Evolutionary conservation across 2,329 filamentous ascomycete genomes (phyloP).

Genomic region (Knufia petricola): DNA sequence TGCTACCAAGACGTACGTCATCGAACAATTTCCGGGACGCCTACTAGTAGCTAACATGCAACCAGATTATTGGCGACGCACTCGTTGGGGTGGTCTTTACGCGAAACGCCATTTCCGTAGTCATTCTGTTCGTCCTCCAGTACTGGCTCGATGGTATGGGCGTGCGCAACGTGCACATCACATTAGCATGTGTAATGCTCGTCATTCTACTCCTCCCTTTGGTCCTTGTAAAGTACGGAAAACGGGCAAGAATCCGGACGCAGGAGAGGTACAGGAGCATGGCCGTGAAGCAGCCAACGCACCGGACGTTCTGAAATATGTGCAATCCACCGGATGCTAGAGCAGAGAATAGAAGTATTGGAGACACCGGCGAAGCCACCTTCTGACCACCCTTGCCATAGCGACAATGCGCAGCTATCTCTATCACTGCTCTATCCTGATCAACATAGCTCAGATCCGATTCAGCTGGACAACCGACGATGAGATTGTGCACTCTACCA

Average conservation of each 20-base stretch:
- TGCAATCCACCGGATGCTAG: no score
- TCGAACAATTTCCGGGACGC: slow-evolving; percentile 1
- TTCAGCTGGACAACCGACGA: no score
- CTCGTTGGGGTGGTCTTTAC: slow-evolving; percentile 37
- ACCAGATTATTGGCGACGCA: slow-evolving; percentile 38
- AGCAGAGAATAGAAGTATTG: no score
- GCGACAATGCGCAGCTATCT: no score
- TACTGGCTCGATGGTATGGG: slow-evolving; percentile 34
- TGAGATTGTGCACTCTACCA: no score
- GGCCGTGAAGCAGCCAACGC: slow-evolving; percentile 25
- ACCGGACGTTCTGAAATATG: slow-evolving; percentile 15
- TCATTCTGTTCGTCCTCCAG: slow-evolving; percentile 37
- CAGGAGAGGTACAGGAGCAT: slow-evolving; percentile 25
- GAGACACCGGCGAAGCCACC: no score
- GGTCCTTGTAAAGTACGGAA: slow-evolving; percentile 28
- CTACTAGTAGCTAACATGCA: background rate
- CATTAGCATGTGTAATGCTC: slow-evolving; percentile 29
- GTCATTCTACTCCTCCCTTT: slow-evolving; percentile 24
- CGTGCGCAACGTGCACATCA: slow-evolving; percentile 33
- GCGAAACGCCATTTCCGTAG: slow-evolving; percentile 36
- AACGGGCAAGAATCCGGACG: slow-evolving; percentile 26
- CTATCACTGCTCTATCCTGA: no score
- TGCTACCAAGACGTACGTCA: slow-evolving; percentile 25
- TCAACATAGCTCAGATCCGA: no score
- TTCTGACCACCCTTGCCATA: no score